These are phyloP conservation scores for Papiliotrema laurentii DNA, from an alignment of 1,284 basidiomycete genomes.

Conservation along the genomic window DNA sequence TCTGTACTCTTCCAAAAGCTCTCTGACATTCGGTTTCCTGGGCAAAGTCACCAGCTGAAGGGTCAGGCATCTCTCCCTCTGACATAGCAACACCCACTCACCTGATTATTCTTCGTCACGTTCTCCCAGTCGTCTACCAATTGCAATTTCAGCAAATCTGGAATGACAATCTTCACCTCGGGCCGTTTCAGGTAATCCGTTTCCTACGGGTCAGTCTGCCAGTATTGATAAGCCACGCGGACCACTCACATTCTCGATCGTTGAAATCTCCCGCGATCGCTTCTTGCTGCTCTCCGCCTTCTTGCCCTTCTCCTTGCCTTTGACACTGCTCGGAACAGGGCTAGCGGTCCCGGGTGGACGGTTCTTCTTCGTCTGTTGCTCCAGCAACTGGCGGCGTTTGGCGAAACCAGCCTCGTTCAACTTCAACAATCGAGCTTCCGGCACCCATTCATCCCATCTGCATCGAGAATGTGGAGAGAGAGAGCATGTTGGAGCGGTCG, in stretches of 20 bases:
- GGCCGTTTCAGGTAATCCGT: slow-evolving; percentile 63
- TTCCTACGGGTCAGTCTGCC: slow-evolving; percentile 38
- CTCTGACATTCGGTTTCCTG: slow-evolving; percentile 71
- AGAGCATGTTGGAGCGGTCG: no score
- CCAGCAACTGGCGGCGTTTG: slow-evolving; percentile 59
- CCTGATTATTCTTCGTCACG: slow-evolving; percentile 90
- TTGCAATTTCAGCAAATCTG: slow-evolving; percentile 80
- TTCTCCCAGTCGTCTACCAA: slow-evolving; percentile 98
- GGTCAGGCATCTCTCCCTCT: not conserved
- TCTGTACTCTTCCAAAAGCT: slow-evolving; percentile 75
- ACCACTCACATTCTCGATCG: slow-evolving; percentile 39
- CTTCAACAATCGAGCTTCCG: slow-evolving; percentile 75
- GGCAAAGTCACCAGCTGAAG: slow-evolving; percentile 78
- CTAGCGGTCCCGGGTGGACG: slow-evolving; percentile 15
- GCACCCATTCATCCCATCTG: slow-evolving; percentile 99
- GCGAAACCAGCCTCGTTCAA: slow-evolving; percentile 76
- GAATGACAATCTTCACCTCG: slow-evolving; percentile 86
- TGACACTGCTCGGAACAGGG: slow-evolving; percentile 10
- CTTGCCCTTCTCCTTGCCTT: slow-evolving; percentile 40
- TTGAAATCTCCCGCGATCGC: slow-evolving; percentile 46
- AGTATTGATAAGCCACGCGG: not conserved
- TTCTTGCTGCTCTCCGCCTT: slow-evolving; percentile 51
- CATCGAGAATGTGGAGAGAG: not conserved
- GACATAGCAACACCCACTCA: slow-evolving; percentile 31
- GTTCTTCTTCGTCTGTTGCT: slow-evolving; percentile 46